Evolutionary conservation across 1,284 basidiomycete genomes (phyloP), one percentile per base, ranked within the genome.

Genomic region (Trichosporon sp.): DNA sequence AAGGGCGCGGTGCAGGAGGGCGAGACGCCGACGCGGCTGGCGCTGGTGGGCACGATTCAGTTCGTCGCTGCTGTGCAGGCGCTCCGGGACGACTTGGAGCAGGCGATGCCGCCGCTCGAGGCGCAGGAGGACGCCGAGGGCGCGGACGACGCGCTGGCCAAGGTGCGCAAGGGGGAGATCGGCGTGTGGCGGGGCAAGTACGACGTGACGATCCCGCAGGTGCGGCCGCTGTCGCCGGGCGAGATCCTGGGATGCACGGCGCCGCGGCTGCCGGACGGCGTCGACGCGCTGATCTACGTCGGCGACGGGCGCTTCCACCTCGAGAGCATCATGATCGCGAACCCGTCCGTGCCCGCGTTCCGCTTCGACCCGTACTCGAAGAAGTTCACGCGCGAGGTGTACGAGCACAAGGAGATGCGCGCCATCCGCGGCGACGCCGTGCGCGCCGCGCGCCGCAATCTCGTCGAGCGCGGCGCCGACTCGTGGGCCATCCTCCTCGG

Each of bases 301-400:
- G 97, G 97, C 25, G 97, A 99, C 78, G 97, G 97, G 21, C 90
- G 97, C 13, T 99, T 99, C 85, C 97, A 99, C 80, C 87, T 99
- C 18, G 97, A 99, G 83, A 92, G 92, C 13, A 95, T 98, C 80
- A 99, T 99, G 97, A 98, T 99, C 71, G 94, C 94, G 32, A 99
- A 99, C 81, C 97, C 97, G 0, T 84, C 87, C n/a, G 88, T 98
- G 25, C 94, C 96, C 12, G 95, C 97, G 0, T 99, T 98, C 86
- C 89, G 97, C 32, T 99, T 98, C 83, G 97, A 99, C 78, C 97
- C 97, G 4, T 99, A 99, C 82, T 94, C 93, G 34, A 99, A 99
- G 82, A 95, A 95, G 77, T 87, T 99, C 68, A 98, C 96, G 4
- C 85, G 93, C 72, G 97, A 99, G 80, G 86, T 89, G 5, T 99